Conservation (phyloP, 2,329 filamentous ascomycete genomes). For the Metarhizium album region DNA sequence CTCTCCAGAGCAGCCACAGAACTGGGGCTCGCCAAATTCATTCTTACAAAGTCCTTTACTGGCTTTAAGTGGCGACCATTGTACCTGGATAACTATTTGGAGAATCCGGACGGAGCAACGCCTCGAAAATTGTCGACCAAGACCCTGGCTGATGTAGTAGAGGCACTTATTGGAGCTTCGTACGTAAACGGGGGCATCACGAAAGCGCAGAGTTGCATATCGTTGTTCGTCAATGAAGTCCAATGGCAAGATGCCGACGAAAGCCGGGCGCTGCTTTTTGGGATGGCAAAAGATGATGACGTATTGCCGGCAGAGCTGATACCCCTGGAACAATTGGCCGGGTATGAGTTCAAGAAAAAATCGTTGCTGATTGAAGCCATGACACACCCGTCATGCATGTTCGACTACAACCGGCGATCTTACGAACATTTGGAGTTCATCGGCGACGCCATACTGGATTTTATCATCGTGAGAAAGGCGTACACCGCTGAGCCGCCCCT, state of each 20-base stretch:
- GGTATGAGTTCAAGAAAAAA: slow-evolving; percentile 60
- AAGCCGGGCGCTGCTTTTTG: slow-evolving; percentile 33
- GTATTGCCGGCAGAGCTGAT: slow-evolving; percentile 29
- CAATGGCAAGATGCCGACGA: slow-evolving; percentile 38
- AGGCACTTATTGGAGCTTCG: slow-evolving; percentile 70
- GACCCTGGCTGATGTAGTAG: slow-evolving; percentile 75
- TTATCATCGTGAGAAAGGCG: slow-evolving; percentile 56
- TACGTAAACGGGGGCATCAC: slow-evolving; percentile 57
- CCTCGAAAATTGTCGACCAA: slow-evolving; percentile 55
- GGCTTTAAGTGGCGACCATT: slow-evolving; percentile 61
- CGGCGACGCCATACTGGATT: slow-evolving; percentile 77
- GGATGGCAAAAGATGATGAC: slow-evolving; percentile 23
- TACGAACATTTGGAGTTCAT: slow-evolving; percentile 78
- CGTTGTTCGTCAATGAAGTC: slow-evolving; percentile 52
- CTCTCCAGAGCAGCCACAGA: slow-evolving; percentile 55
- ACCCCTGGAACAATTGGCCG: slow-evolving; percentile 54
- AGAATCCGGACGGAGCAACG: slow-evolving; percentile 2
- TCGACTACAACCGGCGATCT: slow-evolving; percentile 26
- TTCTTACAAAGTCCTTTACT: slow-evolving; percentile 58
- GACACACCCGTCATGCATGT: slow-evolving; percentile 58
- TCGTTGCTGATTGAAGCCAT: slow-evolving; percentile 65
- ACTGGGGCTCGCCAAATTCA: slow-evolving; percentile 58
- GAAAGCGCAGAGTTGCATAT: slow-evolving; percentile 53
- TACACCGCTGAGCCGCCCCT: slow-evolving; percentile 35
- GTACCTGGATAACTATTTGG: slow-evolving; percentile 34